phyloP scores from a whole-genome alignment of 106 monocot species.

The Dactylorhiza incarnata region DNA sequence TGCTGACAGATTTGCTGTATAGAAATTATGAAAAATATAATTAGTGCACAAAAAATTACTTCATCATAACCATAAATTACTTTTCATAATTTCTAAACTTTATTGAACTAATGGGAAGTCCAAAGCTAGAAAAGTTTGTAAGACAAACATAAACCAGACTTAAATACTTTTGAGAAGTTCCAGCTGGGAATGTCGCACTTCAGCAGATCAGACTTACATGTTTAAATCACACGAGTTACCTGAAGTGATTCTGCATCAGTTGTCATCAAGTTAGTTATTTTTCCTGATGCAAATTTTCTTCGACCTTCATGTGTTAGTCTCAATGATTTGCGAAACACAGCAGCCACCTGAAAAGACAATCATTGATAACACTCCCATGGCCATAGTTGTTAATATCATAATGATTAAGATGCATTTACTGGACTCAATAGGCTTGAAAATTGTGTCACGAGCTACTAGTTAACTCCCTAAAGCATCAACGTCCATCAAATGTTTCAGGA shows the following conservation, averaged over 20 bases:
- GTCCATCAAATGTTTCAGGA: background rate
- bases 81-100: background rate
- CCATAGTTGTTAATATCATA: conserved; percentile 1
- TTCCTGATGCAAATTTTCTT: conserved; percentile 78
- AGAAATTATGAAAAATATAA: background rate
- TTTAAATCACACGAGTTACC: conserved; percentile 11
- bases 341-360: conserved; percentile 63
- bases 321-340: conserved; percentile 95
- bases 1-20: conserved; percentile 96
- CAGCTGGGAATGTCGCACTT: background rate
- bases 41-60: background rate
- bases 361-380: background rate
- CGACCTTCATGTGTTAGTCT: conserved; percentile 82
- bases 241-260: conserved; percentile 95
- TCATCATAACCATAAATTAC: background rate
- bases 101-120: background rate
- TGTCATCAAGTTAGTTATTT: conserved; percentile 99
- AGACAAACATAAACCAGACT: background rate
- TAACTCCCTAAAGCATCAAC: background rate
- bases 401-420: background rate
- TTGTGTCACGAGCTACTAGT: background rate
- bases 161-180: background rate
- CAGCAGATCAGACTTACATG: background rate
- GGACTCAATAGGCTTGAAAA: background rate
- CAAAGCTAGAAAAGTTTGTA: background rate